Evolutionary conservation across 2,329 filamentous ascomycete genomes (phyloP), one percentile per base, ranked within the genome.

Genomic region (Cercospora sojina): DNA sequence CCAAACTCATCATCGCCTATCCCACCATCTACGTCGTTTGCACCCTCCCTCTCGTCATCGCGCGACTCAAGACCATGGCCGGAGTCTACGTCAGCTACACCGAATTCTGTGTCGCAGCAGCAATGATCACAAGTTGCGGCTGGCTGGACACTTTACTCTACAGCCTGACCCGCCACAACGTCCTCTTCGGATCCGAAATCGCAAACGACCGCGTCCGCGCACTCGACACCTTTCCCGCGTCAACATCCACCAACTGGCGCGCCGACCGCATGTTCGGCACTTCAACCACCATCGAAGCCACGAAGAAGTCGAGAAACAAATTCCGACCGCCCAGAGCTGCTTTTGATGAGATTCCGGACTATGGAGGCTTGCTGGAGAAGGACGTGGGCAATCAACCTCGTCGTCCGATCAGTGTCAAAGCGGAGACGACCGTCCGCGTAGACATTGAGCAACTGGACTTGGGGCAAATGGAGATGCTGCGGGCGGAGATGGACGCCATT

Each of bases 61-160:
- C 87, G 5, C 86, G 88, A 68, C 86, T 90, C 67, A 82, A 83
- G 1, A 83, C 83, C 10, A 88, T 90, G 84, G 82, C 84, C 0
- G 84, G 84, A 0, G 77, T 79, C 5, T 38, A 60, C 2, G 67
- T 70, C 4, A 76, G 76, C 1, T 80, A 78, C 25, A 72, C 77
- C 3, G 77, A 79, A 5, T 81, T 86, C 59, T 84, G 81, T 71
- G 77, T 84, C 29, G 80, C 83, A 0, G 85, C 84, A 35, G 82
- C 83, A 8, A 80, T 87, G 75, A 87, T 87, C 66, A 85, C 84
- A 1, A 83, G 80, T 31, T 86, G 85, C 67, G 85, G 85, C 18
- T 82, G 85, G 76, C 81, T 87, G 18, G 35, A 41, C 35, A 41
- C 35, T 0, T 16, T 41, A 0, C 35, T 41, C 6, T 41, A 41